These are phyloP conservation scores for Cryptosporidium ryanae DNA, from an alignment of 169 alveolate genomes.

Conservation along the genomic window DNA sequence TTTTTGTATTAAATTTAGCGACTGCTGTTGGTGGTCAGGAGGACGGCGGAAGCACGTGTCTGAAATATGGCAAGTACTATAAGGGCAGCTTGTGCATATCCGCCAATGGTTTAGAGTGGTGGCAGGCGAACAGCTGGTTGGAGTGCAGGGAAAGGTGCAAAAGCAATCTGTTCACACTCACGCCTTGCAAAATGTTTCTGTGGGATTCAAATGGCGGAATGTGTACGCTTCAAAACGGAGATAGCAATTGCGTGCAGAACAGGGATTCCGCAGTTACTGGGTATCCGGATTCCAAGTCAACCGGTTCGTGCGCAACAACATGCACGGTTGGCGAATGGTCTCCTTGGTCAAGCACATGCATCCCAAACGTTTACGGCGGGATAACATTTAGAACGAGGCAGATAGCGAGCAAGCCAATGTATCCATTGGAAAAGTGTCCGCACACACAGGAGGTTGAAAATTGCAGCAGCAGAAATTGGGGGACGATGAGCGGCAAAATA, in stretches of 20 bases:
- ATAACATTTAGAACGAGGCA: constrained; percentile 48
- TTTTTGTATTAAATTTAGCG: no score
- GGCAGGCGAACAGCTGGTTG: constrained; percentile 70
- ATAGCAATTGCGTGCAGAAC: constrained; percentile 9
- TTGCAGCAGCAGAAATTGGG: constrained; percentile 62
- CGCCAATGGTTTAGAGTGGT: constrained; percentile 64
- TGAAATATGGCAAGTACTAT: constrained; percentile 13
- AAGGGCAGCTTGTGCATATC: constrained; percentile 18
- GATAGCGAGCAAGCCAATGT: constrained; percentile 11
- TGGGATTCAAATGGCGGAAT: constrained; percentile 70
- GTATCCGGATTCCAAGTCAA: neutral
- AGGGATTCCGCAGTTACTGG: neutral
- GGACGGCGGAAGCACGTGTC: constrained; percentile 2
- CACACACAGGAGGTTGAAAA: constrained; percentile 60
- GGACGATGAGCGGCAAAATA: constrained; percentile 1
- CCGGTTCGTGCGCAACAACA: constrained; percentile 67
- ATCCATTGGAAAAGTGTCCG: constrained; percentile 69
- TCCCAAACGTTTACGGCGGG: constrained; percentile 71
- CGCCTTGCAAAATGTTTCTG: constrained; percentile 17
- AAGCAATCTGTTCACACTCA: constrained; percentile 25
- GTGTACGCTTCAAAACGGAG: constrained; percentile 65
- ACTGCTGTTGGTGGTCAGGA: no score
- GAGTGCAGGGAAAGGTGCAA: constrained; percentile 70
- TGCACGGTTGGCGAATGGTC: constrained; percentile 64
- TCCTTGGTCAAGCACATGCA: constrained; percentile 47